Evolutionary conservation across 306 rosid genomes (phyloP), one percentile per base, ranked within the genome.

Genomic region (Myrica gale): DNA sequence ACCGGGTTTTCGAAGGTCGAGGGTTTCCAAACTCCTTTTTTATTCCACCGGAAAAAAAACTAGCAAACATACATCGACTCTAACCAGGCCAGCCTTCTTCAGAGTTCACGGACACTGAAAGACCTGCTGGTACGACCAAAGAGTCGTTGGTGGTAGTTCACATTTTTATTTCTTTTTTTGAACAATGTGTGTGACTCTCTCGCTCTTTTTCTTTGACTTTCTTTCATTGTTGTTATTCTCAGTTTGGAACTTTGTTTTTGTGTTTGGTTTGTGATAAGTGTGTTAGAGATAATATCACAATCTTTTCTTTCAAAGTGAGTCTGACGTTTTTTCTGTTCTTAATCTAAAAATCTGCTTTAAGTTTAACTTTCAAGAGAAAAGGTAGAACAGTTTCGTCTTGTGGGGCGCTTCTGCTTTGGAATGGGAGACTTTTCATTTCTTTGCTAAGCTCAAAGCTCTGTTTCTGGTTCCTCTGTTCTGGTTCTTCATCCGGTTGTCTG

Each of bases 1-100:
- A 26, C 39, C 77, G 72, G 89, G 76, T 76, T 78, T 75, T 79
- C 69, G 66, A 9, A 44, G 52, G 12, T 79, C 69, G 66, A 9
- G 50, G 52, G 12, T 67, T 63, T 3, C 37, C 51, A 73, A 9
- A 16, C 74, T 44, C 69, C 12, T 7, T 60, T 32, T 60, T 60
- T 60, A 12, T 13, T 5, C 32, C 68, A 41, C 50, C 10, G 9
- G 5, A 17, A 19, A 8, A 7, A 21, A 57, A 9, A 56, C 8
- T 9, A 56, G 17, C 5, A 16, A 54, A 20, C 12, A 58, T 9
- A 21, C 13, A 26, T 17, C 43, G 4, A 10, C 66, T 8, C 0
- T 19, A 62, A 62, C 19, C 21, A 39, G 19, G 7, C 13, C 52
- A 65, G n/a, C 81, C 75, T 52, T 53, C 58, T 50, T 32, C 39